phyloP scores from a whole-genome alignment of 306 rosid species.

The Vigna trinervia region DNA sequence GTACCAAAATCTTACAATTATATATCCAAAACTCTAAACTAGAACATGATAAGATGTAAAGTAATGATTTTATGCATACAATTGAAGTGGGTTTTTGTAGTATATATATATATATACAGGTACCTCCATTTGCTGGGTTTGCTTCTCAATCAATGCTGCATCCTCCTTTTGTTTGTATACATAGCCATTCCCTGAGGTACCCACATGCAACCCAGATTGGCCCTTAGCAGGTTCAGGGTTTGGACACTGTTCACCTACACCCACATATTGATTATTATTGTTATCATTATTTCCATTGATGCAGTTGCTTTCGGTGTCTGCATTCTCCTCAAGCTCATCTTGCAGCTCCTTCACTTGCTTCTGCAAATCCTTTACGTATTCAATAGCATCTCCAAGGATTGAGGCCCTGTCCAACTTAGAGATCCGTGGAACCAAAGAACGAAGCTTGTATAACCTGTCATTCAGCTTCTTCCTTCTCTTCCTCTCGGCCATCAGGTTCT shows the following conservation, averaged over 20 bases:
- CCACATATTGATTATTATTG: conserved; percentile 42
- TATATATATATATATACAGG: not conserved
- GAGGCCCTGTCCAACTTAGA: conserved; percentile 94
- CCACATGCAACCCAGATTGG: conserved; percentile 54
- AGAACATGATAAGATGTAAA: not conserved
- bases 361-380: conserved; percentile 77
- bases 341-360: conserved; percentile 81
- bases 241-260: conserved; percentile 28
- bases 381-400: conserved; percentile 91
- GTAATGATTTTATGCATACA: not conserved
- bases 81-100: not conserved
- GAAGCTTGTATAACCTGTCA: conserved; percentile 78
- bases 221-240: conserved; percentile 51
- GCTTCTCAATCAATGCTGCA: conserved; percentile 54
- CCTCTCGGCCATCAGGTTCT: conserved; percentile 88
- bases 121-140: conserved; percentile 90
- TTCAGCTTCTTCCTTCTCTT: conserved; percentile 95
- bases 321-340: conserved; percentile 84
- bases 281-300: conserved; percentile 25
- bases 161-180: conserved; percentile 58
- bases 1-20: not conserved
- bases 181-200: conserved; percentile 51
- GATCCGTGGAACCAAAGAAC: conserved; percentile 89
- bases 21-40: not conserved
- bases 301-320: conserved; percentile 58